Percentiles rank a stretch among this genome's conserved stretches.
Evolutionary conservation across 805 yeast genomes (phyloP).

Genomic region (Metschnikowia kunwiensis): DNA sequence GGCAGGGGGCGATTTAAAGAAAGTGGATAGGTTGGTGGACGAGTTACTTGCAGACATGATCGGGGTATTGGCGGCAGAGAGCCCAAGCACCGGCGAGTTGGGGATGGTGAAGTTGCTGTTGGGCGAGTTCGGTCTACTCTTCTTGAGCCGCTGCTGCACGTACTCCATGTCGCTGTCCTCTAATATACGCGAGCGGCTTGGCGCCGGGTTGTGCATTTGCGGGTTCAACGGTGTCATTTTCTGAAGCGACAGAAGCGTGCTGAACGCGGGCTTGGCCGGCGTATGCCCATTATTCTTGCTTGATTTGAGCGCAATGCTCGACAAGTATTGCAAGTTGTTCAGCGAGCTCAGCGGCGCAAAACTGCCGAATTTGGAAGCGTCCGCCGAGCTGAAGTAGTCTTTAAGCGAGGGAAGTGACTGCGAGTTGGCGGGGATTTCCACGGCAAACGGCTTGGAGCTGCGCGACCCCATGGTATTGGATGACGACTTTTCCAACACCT

Average conservation of each 20-base stretch:
- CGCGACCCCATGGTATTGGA: slow-evolving; percentile 7
- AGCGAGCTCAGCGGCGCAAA: slow-evolving; percentile 17
- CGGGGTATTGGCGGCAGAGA: slow-evolving; percentile 39
- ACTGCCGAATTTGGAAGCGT: slow-evolving; percentile 10
- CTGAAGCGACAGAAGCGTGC: slow-evolving; percentile 49
- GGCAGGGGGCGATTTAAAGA: slow-evolving; percentile 32
- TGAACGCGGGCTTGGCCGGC: slow-evolving; percentile 24
- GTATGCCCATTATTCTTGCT: slow-evolving; percentile 26
- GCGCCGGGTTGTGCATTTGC: slow-evolving; percentile 18
- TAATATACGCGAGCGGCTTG: slow-evolving; percentile 20
- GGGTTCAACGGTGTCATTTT: slow-evolving; percentile 50
- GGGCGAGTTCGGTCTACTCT: slow-evolving; percentile 52
- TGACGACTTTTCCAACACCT: slow-evolving; percentile 33
- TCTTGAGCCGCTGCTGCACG: slow-evolving; percentile 43
- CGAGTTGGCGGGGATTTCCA: slow-evolving; percentile 28
- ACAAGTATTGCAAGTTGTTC: slow-evolving; percentile 31
- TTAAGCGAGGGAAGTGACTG: slow-evolving; percentile 52
- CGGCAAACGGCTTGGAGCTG: slow-evolving; percentile 3
- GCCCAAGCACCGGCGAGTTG: slow-evolving; percentile 42
- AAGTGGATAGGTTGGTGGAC: slow-evolving; percentile 36
- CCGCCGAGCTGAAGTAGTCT: slow-evolving; percentile 39
- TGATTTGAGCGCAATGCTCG: slow-evolving; percentile 39
- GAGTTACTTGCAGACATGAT: slow-evolving; percentile 41
- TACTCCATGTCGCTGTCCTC: slow-evolving; percentile 49
- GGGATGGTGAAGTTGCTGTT: slow-evolving; percentile 36